A percentile compares a stretch with the other conserved stretches of the same genome.
phyloP scores from a whole-genome alignment of 495 filamentous ascomycete genomes.

The Astrothelium subdiscretum region DNA sequence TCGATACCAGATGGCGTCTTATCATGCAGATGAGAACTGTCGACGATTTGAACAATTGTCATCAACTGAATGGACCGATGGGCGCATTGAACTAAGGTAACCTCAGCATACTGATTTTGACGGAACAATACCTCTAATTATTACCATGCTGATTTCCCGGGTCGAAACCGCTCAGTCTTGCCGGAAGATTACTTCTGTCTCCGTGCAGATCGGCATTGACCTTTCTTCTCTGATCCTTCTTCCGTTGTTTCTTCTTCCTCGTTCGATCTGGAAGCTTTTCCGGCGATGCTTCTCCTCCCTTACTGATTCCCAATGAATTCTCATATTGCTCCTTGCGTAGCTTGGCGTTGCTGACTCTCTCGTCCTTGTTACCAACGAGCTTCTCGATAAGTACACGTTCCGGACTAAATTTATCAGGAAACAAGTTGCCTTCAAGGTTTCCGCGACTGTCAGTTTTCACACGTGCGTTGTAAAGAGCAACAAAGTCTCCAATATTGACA shows the following conservation, averaged over 20 bases:
- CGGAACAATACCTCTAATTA: too few relatives aligned
- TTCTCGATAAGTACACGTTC: conserved; percentile 41
- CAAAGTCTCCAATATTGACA: conserved; percentile 46
- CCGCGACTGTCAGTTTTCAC: conserved; percentile 42
- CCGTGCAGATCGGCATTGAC: conserved; percentile 1
- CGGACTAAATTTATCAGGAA: conserved; percentile 44
- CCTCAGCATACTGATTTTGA: conserved; percentile 28
- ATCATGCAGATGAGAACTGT: conserved; percentile 30
- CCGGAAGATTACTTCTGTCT: not conserved
- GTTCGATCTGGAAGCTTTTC: conserved; percentile 24
- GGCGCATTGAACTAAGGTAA: conserved; percentile 17
- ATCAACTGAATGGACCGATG: conserved; percentile 31
- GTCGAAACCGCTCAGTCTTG: not conserved
- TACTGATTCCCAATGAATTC: not conserved
- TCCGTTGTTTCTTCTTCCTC: conserved; percentile 26
- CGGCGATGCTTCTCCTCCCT: not conserved
- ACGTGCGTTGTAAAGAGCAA: conserved; percentile 60
- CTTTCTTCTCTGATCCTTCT: conserved; percentile 31
- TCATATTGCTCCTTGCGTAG: conserved; percentile 49
- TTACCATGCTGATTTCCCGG: conserved; percentile 25
- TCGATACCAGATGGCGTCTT: conserved; percentile 28
- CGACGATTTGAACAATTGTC: conserved; percentile 39
- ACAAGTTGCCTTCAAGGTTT: conserved; percentile 61
- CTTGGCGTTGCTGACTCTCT: conserved; percentile 46
- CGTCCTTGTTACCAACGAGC: conserved; percentile 25